Percentiles rank a stretch among this genome's conserved stretches.
Evolutionary conservation across 2,329 filamentous ascomycete species (phyloP).

Genomic region (Chaetothyriales sp.): DNA sequence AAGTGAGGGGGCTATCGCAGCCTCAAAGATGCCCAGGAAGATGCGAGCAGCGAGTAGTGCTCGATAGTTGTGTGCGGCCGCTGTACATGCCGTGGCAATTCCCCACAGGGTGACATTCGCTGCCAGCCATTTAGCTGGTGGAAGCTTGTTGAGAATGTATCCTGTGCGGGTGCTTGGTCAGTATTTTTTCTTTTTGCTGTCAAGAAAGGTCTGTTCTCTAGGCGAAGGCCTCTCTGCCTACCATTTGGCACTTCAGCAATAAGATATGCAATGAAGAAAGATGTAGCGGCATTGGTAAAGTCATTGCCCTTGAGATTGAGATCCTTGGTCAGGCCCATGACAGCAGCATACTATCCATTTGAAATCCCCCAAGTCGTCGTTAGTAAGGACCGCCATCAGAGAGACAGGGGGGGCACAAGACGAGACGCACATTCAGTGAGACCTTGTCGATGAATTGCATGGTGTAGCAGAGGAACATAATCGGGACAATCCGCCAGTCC

Average conservation of each 20-base stretch:
- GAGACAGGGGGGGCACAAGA: no score
- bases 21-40: conserved; percentile 46
- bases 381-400: no score
- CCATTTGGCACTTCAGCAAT: conserved; percentile 23
- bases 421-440: conserved; percentile 23
- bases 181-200: conserved; percentile 21
- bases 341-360: conserved; percentile 40
- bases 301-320: conserved; percentile 43
- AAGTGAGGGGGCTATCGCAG: conserved; percentile 44
- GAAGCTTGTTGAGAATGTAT: conserved; percentile 45
- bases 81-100: conserved; percentile 22
- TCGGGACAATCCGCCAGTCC: conserved; percentile 21
- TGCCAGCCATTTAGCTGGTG: conserved; percentile 46
- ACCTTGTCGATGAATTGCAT: conserved; percentile 24
- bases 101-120: conserved; percentile 41
- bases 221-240: conserved; percentile 21
- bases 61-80: conserved; percentile 39
- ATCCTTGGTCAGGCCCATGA: conserved; percentile 47
- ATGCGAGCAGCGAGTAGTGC: conserved; percentile 41
- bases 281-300: conserved; percentile 47
- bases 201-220: conserved; percentile 17
- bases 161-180: conserved; percentile 24
- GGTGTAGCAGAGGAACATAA: conserved; percentile 22
- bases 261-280: conserved; percentile 47
- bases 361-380: no score